Base-by-base conservation (phyloP, 495 filamentous ascomycete genomes). In the Trichodelitschia bisporula region DNA sequence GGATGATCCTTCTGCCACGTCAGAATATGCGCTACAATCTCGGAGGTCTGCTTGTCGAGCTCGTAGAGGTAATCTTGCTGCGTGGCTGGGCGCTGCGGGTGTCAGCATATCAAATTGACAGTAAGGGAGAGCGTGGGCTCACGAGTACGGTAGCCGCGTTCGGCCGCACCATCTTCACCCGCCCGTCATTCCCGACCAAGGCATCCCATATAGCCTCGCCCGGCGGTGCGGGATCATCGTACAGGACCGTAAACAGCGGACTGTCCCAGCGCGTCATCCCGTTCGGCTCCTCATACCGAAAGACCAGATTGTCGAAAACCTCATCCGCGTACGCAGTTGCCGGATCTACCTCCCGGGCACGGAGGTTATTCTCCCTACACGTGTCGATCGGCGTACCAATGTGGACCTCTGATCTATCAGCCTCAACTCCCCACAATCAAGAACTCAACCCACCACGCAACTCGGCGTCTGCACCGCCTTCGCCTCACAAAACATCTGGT, bases 221-320 rank as follows among this genome's bases (percentile, higher is more conserved):
- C 12, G 66, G 69, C 3, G 70, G 70, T n/a, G 53, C 46, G 23
- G 61, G 55, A 45, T 97, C 86, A 9, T 72, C 63, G 58, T 68
- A 82, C 8, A 77, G 66, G 0, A 93, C 69, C 5, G 80, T 84
- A 55, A 93, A 95, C 14, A 93, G 61, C 3, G 86, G 86, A 38
- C 72, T 76, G 48, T 97, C 86, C 86, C 86, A 97, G 28, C 86
- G 63, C 11, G 66, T 76, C 75, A 93, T 84, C 29, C 75, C 71
- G 54, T 83, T 91, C 10, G 86, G 86, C 54, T 95, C 86, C 51
- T 97, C 86, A 48, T 90, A 92, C 28, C 86, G 69, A 45, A 83
- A 91, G 28, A 93, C 70, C 12, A 97, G 66, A 49, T 93, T 91
- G 43, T 91, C 75, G 56, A 89, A 79, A n/a, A n/a, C n/a, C n/a